Evolutionary conservation across 768 basidiomycete genomes (phyloP).

Genomic region (Calocybe gangraenosa): DNA sequence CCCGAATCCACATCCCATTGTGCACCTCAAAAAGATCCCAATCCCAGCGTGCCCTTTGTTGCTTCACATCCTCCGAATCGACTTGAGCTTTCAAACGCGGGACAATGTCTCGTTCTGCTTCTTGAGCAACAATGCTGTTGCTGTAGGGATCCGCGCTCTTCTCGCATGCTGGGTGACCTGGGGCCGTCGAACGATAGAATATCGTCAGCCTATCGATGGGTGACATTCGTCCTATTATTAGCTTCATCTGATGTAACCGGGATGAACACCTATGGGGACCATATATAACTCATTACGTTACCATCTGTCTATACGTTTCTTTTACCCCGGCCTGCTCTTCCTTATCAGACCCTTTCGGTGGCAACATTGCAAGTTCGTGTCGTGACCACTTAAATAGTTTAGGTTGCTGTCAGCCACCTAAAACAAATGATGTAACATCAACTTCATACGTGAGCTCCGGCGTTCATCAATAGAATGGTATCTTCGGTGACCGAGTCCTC

Average conservation of each 20-base stretch:
- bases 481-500: conserved; percentile 14
- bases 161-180: conserved; percentile 22
- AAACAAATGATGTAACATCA: too few relatives aligned
- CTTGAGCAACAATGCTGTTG: conserved; percentile 14
- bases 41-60: conserved; percentile 22
- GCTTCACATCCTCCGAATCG: conserved; percentile 14
- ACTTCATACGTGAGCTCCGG: background rate
- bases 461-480: background rate
- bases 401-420: too few relatives aligned
- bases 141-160: conserved; percentile 17
- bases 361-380: conserved; percentile 19
- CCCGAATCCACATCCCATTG: conserved; percentile 19
- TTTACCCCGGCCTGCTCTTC: conserved; percentile 24
- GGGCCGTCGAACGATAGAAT: conserved; percentile 24
- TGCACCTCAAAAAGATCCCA: conserved; percentile 24
- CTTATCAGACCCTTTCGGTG: conserved; percentile 17
- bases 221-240: conserved; percentile 18
- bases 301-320: conserved; percentile 25
- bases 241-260: conserved; percentile 18
- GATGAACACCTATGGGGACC: too few relatives aligned
- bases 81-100: conserved; percentile 19
- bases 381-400: background rate
- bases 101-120: conserved; percentile 15
- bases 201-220: conserved; percentile 18
- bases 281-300: too few relatives aligned